Base-by-base conservation (phyloP, 257 asterid genomes). In the Fraxinus cuspidata region DNA sequence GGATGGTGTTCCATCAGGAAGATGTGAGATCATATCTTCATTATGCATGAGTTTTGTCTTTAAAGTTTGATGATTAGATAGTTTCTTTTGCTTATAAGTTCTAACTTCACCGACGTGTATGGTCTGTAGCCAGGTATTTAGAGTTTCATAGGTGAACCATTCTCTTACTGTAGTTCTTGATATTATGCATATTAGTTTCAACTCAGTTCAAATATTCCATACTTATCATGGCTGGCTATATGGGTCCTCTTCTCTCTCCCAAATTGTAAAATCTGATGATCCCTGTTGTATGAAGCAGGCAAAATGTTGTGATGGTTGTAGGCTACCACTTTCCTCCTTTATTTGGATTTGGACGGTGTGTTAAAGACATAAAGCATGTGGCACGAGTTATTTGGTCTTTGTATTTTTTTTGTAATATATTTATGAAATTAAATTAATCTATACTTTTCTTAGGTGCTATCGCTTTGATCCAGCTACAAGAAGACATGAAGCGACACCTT, bases 401-500 rank as follows among this genome's bases (percentile, higher is more conserved):
- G 19, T 76, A 69, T 67, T 67, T 6, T 19, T 31, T 34, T 35
- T 72, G 60, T n/a, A 16, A 60, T 70, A 71, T 70, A 60, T 74
- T 77, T 75, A 37, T 35, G 47, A 37, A 58, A 67, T 32, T 38
- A 68, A 70, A 13, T 60, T 44, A 47, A 64, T 68, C 16, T 70
- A 10, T 71, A 81, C 65, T 75, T 73, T 70, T 80, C 73, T 74
- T 79, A 96, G 99, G 99, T 85, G 99, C 99, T 80, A 85, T 96
- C 79, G 97, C 99, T 80, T 86, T 96, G 85, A 85, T 96, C 77
- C 99, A 96, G 88, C 91, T 96, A 56, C 98, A 96, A 88, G 99
- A 93, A 86, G 99, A 96, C 79, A 84, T 96, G 97, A 96, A 93
- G 78, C 90, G 83, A 74, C 97, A 96, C 75, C 96, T 96, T 64